Base-by-base conservation (phyloP, 208 protist genomes). In the Lotmaria passim region DNA sequence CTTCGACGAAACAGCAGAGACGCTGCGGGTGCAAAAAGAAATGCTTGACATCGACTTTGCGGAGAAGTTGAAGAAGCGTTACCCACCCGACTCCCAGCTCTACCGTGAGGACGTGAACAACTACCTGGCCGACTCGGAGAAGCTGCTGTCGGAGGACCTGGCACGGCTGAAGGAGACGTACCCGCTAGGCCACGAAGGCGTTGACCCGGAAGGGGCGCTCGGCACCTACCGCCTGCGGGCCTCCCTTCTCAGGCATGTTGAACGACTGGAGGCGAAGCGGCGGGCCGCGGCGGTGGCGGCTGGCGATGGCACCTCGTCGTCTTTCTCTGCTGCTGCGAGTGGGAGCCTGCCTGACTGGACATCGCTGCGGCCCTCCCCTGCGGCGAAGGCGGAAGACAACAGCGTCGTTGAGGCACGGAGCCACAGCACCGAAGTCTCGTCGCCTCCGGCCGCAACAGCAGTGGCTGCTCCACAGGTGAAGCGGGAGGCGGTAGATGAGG, bases 261-360 rank as follows among this genome's bases (percentile, higher is more conserved):
- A 33, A 12, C 71, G 63, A 17, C 53, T 77, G 30, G 63, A 77
- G 28, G 63, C 67, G 23, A 48, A 77, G 48, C 71, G 71, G 41
- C 71, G 71, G 2, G 48, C 41, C 0, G 41, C 41, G 28, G 71
- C 71, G 24, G 55, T 66, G 30, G 64, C 63, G 23, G 63, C 63
- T 7, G 55, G 63, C 10, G 65, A 71, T 31, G 62, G 71, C 57
- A 41, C 36, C 38, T 59, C 56, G 2, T 52, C 52, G 14, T 26
- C 58, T 11, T 21, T 24, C 38, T 44, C 21, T n/a, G 7, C 56
- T n/a, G 24, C 21, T 30, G 46, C 21, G 7, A 51, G n/a, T n/a
- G n/a, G 21, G 46, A 46, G n/a, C 7, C 10, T 17, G 11, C n/a
- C 11, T 46, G 3, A 17, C 15, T 46, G 41, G 41, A 15, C 41